Conservation (phyloP, 345 rosid genomes). For the Hibiscus mutabilis region DNA sequence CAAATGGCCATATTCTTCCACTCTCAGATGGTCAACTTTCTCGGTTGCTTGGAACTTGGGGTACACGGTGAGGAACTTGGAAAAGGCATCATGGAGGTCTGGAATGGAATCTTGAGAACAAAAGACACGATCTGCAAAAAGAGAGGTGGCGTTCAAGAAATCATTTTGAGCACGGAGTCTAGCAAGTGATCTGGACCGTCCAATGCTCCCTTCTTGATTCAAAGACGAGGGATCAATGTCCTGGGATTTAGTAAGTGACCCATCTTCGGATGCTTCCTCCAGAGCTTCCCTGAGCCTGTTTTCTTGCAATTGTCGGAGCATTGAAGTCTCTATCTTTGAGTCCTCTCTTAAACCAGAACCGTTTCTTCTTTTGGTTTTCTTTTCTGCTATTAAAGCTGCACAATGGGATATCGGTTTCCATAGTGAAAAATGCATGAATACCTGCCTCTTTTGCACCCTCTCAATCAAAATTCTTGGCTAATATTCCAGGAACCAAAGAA, state of each 20-base stretch:
- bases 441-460: conserved; percentile 5
- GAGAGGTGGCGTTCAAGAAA: conserved; percentile 67
- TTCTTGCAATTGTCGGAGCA: conserved; percentile 68
- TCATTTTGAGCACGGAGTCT: conserved; percentile 77
- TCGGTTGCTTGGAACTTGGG: conserved; percentile 67
- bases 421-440: conserved; percentile 75
- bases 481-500: conserved; percentile 1
- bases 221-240: conserved; percentile 47
- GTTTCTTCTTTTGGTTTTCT: conserved; percentile 51
- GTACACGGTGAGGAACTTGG: conserved; percentile 72
- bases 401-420: conserved; percentile 81
- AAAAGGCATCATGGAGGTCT: conserved; percentile 50
- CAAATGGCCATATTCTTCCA: conserved; percentile 61
- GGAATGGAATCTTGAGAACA: conserved; percentile 50
- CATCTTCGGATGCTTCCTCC: conserved; percentile 84
- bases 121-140: conserved; percentile 52
- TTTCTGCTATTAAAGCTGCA: conserved; percentile 68
- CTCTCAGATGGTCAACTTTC: conserved; percentile 61
- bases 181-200: conserved; percentile 79
- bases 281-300: conserved; percentile 75
- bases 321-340: conserved; percentile 33
- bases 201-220: conserved; percentile 42
- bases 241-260: conserved; percentile 64
- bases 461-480: conserved; percentile 5
- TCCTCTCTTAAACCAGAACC: conserved; percentile 44